phyloP scores from a whole-genome alignment of 2,329 filamentous ascomycete genomes.

The Xylariaceae sp. region DNA sequence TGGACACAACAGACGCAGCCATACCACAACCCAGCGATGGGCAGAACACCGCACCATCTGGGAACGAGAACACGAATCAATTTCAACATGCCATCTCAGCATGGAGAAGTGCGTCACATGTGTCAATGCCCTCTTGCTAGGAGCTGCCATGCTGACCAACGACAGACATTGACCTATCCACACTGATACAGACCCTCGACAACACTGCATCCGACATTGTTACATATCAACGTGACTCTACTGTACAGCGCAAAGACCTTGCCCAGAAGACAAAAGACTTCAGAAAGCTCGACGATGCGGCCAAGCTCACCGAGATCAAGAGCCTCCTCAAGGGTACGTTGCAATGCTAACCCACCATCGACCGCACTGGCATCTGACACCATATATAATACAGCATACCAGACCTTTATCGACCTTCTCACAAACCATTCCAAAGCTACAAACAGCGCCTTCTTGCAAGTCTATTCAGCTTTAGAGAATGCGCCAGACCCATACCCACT shows the following conservation, averaged over 20 bases:
- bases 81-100: constrained; percentile 96
- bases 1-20: constrained; percentile 37
- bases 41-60: constrained; percentile 35
- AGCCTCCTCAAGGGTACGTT: constrained; percentile 78
- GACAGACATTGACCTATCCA: constrained; percentile 84
- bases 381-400: constrained; percentile 72
- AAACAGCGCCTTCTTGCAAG: constrained; percentile 89
- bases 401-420: constrained; percentile 94
- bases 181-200: constrained; percentile 84
- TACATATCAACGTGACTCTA: constrained; percentile 90
- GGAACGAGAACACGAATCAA: constrained; percentile 76
- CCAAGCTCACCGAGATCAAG: constrained; percentile 89
- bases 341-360: neutral
- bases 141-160: constrained; percentile 31
- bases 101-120: constrained; percentile 78
- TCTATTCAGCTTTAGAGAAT: constrained; percentile 93
- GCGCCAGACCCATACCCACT: constrained; percentile 95
- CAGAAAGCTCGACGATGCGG: constrained; percentile 83
- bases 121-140: constrained; percentile 12
- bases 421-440: constrained; percentile 96
- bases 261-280: constrained; percentile 99
- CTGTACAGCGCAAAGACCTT: constrained; percentile 93
- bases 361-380: constrained; percentile 8
- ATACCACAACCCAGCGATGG: constrained; percentile 34
- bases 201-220: constrained; percentile 95